Conservation (phyloP, 176 grass and related monocot genomes). For the Lolium rigidum region DNA sequence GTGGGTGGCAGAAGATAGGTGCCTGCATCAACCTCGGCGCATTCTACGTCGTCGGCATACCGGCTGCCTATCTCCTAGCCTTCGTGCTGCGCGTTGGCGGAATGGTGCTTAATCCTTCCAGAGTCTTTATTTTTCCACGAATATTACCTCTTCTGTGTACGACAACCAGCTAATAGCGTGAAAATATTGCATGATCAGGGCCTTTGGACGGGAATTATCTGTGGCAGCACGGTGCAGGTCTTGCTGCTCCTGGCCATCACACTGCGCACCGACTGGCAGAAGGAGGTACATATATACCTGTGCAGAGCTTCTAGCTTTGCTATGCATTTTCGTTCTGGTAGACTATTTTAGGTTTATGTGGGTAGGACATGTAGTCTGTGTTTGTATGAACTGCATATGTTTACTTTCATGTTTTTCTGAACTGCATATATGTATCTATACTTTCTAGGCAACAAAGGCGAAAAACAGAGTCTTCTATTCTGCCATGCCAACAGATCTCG, state of each 20-base stretch:
- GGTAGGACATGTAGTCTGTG: too few species aligned
- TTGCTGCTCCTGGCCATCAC: slow-evolving; percentile 52
- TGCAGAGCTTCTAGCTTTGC: background rate
- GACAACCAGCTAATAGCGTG: background rate
- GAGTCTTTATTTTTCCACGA: background rate
- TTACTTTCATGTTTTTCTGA: background rate
- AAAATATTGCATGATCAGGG: slow-evolving; percentile 39
- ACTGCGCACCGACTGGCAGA: slow-evolving; percentile 64
- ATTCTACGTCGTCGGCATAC: slow-evolving; percentile 64
- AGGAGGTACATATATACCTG: slow-evolving; percentile 47
- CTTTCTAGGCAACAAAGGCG: slow-evolving; percentile 18
- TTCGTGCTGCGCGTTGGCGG: slow-evolving; percentile 64
- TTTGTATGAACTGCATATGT: background rate
- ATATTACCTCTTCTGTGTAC: background rate
- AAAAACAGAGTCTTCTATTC: slow-evolving; percentile 65
- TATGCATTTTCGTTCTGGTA: background rate
- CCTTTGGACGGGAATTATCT: slow-evolving; percentile 75
- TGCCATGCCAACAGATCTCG: slow-evolving; percentile 43
- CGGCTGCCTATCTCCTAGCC: slow-evolving; percentile 58
- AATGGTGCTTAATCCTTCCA: slow-evolving; percentile 34
- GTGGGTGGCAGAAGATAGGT: slow-evolving; percentile 78
- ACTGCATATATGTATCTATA: background rate
- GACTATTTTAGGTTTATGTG: background rate
- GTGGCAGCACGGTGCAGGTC: slow-evolving; percentile 57
- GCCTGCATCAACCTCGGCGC: slow-evolving; percentile 70